These are phyloP conservation scores for Lactifluus piperatus DNA, from an alignment of 768 basidiomycete species.

Conservation along the genomic window DNA sequence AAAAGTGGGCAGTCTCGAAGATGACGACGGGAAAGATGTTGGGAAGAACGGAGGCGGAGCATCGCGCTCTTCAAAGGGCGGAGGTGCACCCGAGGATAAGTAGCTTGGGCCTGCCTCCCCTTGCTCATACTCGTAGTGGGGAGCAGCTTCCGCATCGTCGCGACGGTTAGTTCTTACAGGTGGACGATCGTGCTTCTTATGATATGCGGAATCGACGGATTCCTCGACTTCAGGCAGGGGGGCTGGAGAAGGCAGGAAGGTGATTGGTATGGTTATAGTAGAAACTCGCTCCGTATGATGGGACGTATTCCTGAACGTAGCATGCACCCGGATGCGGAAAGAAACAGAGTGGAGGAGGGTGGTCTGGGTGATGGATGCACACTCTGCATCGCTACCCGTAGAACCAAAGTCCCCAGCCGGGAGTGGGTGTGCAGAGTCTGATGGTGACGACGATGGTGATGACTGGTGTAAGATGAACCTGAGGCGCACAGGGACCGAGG, in stretches of 20 bases:
- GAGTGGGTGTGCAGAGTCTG: constrained; percentile 35
- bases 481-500: constrained; percentile 59
- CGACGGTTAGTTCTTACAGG: constrained; percentile 60
- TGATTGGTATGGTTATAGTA: constrained; percentile 58
- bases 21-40: constrained; percentile 32
- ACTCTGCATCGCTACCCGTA: constrained; percentile 52
- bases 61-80: constrained; percentile 80
- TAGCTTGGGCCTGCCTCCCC: constrained; percentile 73
- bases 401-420: constrained; percentile 37
- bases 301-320: constrained; percentile 69
- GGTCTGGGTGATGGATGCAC: constrained; percentile 67
- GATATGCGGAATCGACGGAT: constrained; percentile 65
- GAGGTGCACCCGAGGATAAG: constrained; percentile 55
- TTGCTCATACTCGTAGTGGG: constrained; percentile 48
- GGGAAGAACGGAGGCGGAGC: constrained; percentile 61
- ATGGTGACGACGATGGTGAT: constrained; percentile 41
- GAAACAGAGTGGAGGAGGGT: constrained; percentile 78
- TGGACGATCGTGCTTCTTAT: constrained; percentile 82
- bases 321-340: constrained; percentile 64
- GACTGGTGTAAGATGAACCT: constrained; percentile 74
- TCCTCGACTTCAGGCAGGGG: constrained; percentile 74
- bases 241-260: constrained; percentile 64
- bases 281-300: constrained; percentile 60
- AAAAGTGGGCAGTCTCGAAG: constrained; percentile 55
- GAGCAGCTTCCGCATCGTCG: constrained; percentile 58